Evolutionary conservation across 306 rosid species (phyloP), one percentile per base, ranked within the genome.

Genomic region (Cucurbita moschata): DNA sequence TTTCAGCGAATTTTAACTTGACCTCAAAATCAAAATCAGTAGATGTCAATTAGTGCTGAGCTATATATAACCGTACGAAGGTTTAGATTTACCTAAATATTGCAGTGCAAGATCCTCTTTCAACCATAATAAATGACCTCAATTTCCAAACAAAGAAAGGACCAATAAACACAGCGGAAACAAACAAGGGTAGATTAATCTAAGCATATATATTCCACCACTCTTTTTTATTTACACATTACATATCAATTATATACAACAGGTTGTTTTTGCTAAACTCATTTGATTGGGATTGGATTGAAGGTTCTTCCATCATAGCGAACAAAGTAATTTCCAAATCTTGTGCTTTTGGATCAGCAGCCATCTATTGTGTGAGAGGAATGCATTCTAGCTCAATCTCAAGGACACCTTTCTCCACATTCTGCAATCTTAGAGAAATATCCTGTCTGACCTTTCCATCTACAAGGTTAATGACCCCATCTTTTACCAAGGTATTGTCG

Each of bases 301-400:
- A 15, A 63, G 44, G 51, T 64, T 50, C 23, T 10, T 16, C 18
- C 49, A 61, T 63, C 30, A 61, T 61, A 61, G 46, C 67, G 21
- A 62, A 50, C 61, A 65, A 65, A 65, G 35, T 30, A 40, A 19
- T 65, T 65, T 65, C 11, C 15, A 40, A 65, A 4, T 19, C 18
- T 42, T 40, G 16, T 10, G 3, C 55, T 10, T 19, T 44, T 44
- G 72, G 55, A 66, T 6, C 26, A 26, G 26, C 2, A 26, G 26
- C 46, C 66, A 30, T 71, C 53, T 92, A 92, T 43, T 92, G 98
- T 70, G 89, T 90, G 8, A 92, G 92, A 84, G 98, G 96, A 79
- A 92, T 85, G 79, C 98, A 92, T 75, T 90, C 93, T 71, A 92
- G 88, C 73, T 87, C 88, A 78, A 92, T 79, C 76, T 90, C 93